Conservation (phyloP, 2,329 filamentous ascomycete genomes). For the Microdochium trichocladiopsis region DNA sequence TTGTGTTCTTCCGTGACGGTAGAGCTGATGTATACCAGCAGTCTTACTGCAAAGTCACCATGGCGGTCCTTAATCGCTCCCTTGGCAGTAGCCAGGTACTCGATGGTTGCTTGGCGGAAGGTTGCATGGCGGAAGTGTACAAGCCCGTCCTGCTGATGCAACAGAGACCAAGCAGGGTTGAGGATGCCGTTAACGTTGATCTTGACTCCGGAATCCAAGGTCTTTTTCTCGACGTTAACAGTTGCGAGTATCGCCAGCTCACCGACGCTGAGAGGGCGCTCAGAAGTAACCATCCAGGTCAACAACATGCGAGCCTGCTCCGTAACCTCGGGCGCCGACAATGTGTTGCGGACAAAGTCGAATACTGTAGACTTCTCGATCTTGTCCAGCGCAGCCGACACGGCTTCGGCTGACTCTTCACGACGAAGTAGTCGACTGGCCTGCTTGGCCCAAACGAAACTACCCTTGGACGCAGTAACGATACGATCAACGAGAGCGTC, state of each 20-base stretch:
- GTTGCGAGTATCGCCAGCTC: constrained; percentile 22
- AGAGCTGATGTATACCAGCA: constrained; percentile 24
- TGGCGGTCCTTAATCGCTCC: constrained; percentile 23
- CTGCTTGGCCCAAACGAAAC: constrained; percentile 30
- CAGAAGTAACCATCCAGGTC: constrained; percentile 26
- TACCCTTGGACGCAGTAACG: constrained; percentile 22
- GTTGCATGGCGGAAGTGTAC: constrained; percentile 26
- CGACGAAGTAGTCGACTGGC: constrained; percentile 18
- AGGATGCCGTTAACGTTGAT: constrained; percentile 17
- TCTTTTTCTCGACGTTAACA: constrained; percentile 20
- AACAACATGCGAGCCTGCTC: constrained; percentile 23
- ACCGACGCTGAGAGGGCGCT: constrained; percentile 22
- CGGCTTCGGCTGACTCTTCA: constrained; percentile 14
- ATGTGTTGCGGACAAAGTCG: constrained; percentile 19
- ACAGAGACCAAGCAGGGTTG: constrained; percentile 19
- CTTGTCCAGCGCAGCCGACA: constrained; percentile 19
- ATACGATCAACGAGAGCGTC: constrained; percentile 22
- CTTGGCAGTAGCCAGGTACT: constrained; percentile 22
- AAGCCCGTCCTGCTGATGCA: constrained; percentile 23
- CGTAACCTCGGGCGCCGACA: constrained; percentile 16
- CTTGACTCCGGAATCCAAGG: constrained; percentile 12
- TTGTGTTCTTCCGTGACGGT: constrained; percentile 20
- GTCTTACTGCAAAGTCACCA: constrained; percentile 19
- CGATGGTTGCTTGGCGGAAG: constrained; percentile 21
- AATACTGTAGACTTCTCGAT: constrained; percentile 15